Conservation (phyloP, 768 basidiomycete species). For the Sutorius australiensis region DNA sequence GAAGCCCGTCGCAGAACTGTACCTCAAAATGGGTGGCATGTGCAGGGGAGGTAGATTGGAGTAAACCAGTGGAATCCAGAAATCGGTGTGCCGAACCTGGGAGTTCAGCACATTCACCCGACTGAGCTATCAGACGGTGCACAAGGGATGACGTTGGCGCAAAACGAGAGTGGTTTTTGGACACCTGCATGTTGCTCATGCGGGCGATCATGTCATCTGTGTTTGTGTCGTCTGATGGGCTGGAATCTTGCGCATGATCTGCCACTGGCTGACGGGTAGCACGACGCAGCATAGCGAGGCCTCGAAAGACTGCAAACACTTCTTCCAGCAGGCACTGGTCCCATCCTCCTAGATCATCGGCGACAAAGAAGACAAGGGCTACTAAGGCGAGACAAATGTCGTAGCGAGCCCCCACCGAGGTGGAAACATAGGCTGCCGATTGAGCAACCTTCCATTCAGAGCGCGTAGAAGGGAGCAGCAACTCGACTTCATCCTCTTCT, state of each 20-base stretch:
- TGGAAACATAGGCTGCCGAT: slow-evolving; percentile 57
- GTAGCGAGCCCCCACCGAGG: slow-evolving; percentile 68
- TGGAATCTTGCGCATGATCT: slow-evolving; percentile 30
- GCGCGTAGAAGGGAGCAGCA: slow-evolving; percentile 46
- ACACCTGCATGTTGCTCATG: slow-evolving; percentile 73
- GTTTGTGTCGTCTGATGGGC: slow-evolving; percentile 32
- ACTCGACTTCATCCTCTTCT: slow-evolving; percentile 69
- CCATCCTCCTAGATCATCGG: slow-evolving; percentile 60
- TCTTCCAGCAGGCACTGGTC: slow-evolving; percentile 64
- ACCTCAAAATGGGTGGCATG: slow-evolving; percentile 67
- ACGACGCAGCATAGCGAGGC: slow-evolving; percentile 65
- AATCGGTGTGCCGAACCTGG: slow-evolving; percentile 66
- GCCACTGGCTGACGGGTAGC: slow-evolving; percentile 57
- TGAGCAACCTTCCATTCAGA: slow-evolving; percentile 64
- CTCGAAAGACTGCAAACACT: slow-evolving; percentile 77
- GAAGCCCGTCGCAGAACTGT: slow-evolving; percentile 65
- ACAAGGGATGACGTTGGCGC: slow-evolving; percentile 59
- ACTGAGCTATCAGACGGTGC: slow-evolving; percentile 56
- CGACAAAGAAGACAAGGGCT: slow-evolving; percentile 66
- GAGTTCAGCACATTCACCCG: slow-evolving; percentile 45
- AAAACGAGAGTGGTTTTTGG: slow-evolving; percentile 43
- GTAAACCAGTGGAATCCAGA: slow-evolving; percentile 60
- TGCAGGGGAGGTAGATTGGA: slow-evolving; percentile 66
- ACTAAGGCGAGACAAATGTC: slow-evolving; percentile 67
- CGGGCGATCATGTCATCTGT: slow-evolving; percentile 64